Percentiles rank a stretch among this genome's conserved stretches.
These are phyloP conservation scores for Dentipellis fragilis DNA, from an alignment of 768 basidiomycete genomes.

Conservation along the genomic window DNA sequence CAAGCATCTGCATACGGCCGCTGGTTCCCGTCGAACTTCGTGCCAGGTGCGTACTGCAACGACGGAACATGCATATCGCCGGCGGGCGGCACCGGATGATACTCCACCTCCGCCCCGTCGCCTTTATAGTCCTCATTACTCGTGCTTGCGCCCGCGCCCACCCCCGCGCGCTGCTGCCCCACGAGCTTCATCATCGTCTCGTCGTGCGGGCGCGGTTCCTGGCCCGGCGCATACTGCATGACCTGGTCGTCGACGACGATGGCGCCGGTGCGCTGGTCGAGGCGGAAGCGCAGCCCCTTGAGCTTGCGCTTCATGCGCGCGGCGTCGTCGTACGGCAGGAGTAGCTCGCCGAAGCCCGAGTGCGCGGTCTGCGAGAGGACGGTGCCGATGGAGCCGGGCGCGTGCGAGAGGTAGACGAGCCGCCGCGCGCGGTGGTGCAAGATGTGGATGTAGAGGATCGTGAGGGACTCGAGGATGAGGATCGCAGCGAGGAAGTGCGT, in stretches of 20 bases:
- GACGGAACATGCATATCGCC: background rate
- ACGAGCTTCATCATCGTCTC: conserved; percentile 12
- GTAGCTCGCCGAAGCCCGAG: conserved; percentile 12
- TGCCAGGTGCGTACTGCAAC: background rate
- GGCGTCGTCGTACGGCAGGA: conserved; percentile 6
- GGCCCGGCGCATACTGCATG: background rate
- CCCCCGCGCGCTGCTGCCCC: background rate
- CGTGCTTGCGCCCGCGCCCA: background rate
- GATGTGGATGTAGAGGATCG: conserved; percentile 39
- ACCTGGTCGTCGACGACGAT: conserved; percentile 9
- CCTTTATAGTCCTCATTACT: background rate
- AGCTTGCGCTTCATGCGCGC: conserved; percentile 2
- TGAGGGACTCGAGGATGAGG: conserved; percentile 37
- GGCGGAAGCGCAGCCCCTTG: conserved; percentile 8
- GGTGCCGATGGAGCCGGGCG: conserved; percentile 7
- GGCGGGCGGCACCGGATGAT: background rate
- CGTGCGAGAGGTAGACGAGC: conserved; percentile 2
- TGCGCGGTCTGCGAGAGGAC: conserved; percentile 8
- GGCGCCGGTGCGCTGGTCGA: conserved; percentile 13
- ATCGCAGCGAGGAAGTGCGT: conserved; percentile 38
- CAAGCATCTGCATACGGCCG: too few species aligned
- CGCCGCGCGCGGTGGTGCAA: conserved; percentile 20
- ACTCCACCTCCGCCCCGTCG: background rate
- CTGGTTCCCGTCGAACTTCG: background rate
- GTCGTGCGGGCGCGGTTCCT: background rate